phyloP scores from a whole-genome alignment of 2,329 filamentous ascomycete species.

The Dactylella cylindrospora region DNA sequence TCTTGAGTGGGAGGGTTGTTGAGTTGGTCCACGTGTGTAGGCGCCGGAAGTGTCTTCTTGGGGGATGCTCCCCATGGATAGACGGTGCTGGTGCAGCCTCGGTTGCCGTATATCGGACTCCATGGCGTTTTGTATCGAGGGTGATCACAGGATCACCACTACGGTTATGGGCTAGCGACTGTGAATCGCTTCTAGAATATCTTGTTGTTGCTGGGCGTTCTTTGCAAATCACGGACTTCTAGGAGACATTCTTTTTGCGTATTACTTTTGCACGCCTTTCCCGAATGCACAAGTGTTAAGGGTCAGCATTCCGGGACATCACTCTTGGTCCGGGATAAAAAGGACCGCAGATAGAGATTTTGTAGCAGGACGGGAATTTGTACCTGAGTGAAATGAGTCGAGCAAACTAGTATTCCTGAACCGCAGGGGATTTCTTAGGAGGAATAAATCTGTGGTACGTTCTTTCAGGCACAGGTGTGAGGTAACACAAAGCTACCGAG shows the following conservation, averaged over 20 bases:
- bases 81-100: constrained; percentile 39
- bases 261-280: constrained; percentile 21
- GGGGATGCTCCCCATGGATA: constrained; percentile 34
- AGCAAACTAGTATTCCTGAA: constrained; percentile 9
- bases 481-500: constrained; percentile 34
- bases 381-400: constrained; percentile 23
- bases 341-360: background rate
- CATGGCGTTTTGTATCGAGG: constrained; percentile 44
- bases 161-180: constrained; percentile 16
- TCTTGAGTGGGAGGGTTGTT: constrained; percentile 39
- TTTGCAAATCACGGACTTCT: constrained; percentile 28
- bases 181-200: constrained; percentile 15
- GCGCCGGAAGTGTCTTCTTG: constrained; percentile 37
- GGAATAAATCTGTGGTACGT: constrained; percentile 16
- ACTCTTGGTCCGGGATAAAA: constrained; percentile 1
- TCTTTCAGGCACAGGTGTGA: constrained; percentile 36
- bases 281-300: background rate
- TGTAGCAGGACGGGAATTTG: background rate
- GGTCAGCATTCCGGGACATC: constrained; percentile 1
- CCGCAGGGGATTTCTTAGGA: background rate
- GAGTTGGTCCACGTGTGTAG: constrained; percentile 36
- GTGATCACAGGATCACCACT: constrained; percentile 6
- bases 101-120: constrained; percentile 43
- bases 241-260: constrained; percentile 41
- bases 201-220: constrained; percentile 31